A percentile compares a stretch with the other conserved stretches of the same genome.
phyloP scores from a whole-genome alignment of 768 basidiomycete genomes.

The Sarcodon aspratus region DNA sequence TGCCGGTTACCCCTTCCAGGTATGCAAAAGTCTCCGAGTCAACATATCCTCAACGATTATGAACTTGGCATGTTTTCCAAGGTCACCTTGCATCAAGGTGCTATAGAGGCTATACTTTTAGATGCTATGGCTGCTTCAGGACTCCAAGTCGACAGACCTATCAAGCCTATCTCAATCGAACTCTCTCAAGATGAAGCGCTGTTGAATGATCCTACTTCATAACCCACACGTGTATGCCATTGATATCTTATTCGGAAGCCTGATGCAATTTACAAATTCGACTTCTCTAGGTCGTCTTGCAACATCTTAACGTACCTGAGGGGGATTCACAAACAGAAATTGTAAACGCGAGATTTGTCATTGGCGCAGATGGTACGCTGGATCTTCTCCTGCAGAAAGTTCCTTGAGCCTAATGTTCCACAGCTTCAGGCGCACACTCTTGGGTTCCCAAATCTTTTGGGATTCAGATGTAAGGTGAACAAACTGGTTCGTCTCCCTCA shows the following conservation, averaged over 20 bases:
- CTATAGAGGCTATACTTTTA: conserved; percentile 46
- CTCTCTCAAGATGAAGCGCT: conserved; percentile 28
- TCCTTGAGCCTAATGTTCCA: too few species aligned
- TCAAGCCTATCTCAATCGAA: conserved; percentile 37
- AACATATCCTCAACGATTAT: too few species aligned
- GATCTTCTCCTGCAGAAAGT: too few species aligned
- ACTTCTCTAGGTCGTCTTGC: conserved; percentile 39
- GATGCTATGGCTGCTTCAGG: conserved; percentile 39
- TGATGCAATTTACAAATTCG: neutral
- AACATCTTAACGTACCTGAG: conserved; percentile 26
- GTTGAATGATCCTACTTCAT: conserved; percentile 26
- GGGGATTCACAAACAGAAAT: conserved; percentile 33
- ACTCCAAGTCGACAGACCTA: conserved; percentile 37
- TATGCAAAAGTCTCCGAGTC: conserved; percentile 11
- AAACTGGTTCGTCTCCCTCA: conserved; percentile 23
- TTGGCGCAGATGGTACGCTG: conserved; percentile 73
- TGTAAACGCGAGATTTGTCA: conserved; percentile 60
- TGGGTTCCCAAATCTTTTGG: conserved; percentile 64
- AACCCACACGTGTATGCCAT: conserved; percentile 20
- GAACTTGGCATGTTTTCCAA: conserved; percentile 9
- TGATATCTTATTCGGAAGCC: neutral
- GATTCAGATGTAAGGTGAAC: conserved; percentile 70
- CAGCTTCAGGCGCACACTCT: conserved; percentile 67
- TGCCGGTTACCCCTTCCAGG: conserved; percentile 66
- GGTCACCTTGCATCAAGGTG: conserved; percentile 53